Percentiles rank a stretch among this genome's conserved stretches.
Conservation (phyloP, 257 asterid genomes). For the Striga asiatica region DNA sequence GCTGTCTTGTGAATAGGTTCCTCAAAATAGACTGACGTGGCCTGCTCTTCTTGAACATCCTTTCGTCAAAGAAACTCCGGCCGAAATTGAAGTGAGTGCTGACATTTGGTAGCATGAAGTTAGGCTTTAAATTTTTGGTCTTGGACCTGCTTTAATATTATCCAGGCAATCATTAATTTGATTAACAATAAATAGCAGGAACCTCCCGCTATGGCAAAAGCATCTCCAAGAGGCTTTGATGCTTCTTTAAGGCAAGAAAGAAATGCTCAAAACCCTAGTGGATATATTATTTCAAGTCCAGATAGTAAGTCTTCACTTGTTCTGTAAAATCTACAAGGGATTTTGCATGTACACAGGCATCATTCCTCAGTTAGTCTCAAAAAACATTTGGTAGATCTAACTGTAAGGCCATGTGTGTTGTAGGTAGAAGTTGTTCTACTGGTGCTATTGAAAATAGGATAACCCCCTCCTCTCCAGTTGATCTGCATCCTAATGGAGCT, state of each 20-base stretch:
- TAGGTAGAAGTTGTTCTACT: conserved; percentile 43
- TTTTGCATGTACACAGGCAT: conserved; percentile 30
- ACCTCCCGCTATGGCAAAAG: conserved; percentile 20
- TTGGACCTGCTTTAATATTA: not conserved
- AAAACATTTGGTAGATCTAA: conserved; percentile 15
- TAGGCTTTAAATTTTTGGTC: conserved; percentile 12
- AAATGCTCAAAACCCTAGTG: conserved; percentile 38
- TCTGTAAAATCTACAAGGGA: conserved; percentile 6
- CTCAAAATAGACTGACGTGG: conserved; percentile 88
- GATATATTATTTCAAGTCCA: conserved; percentile 36
- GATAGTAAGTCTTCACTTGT: conserved; percentile 41
- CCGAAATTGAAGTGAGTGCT: conserved; percentile 42
- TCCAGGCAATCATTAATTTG: conserved; percentile 13
- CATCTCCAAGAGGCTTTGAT: conserved; percentile 40
- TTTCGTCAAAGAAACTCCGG: conserved; percentile 53
- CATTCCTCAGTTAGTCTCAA: not conserved
- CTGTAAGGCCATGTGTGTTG: conserved; percentile 7
- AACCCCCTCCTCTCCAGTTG: conserved; percentile 27
- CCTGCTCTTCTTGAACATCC: conserved; percentile 99
- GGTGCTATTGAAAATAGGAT: conserved; percentile 31
- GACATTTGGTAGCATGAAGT: conserved; percentile 6
- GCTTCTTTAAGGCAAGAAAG: conserved; percentile 37
- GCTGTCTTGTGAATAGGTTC: conserved; percentile 43
- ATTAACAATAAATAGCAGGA: conserved; percentile 32
- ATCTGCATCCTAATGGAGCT: conserved; percentile 19